Evolutionary conservation across 176 grass and related monocot species (phyloP).

Genomic region (Panicum miliaceum): DNA sequence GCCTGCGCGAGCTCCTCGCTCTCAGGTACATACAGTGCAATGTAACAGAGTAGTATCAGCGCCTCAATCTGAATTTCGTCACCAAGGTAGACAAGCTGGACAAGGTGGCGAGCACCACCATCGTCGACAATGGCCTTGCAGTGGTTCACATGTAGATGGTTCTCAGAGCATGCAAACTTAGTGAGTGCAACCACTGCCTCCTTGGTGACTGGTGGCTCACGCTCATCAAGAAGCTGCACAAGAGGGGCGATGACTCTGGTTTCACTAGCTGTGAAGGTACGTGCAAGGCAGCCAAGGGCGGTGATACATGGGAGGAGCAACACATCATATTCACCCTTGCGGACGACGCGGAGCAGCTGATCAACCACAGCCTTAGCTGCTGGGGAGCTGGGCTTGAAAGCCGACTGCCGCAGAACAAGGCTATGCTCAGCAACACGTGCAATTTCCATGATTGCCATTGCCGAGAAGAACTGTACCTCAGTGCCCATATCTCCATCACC

Average conservation of each 20-base stretch:
- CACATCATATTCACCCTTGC: constrained; percentile 57
- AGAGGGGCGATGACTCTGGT: constrained; percentile 68
- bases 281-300: constrained; percentile 71
- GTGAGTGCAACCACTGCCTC: constrained; percentile 81
- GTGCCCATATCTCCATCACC: constrained; percentile 61
- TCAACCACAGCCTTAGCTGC: constrained; percentile 80
- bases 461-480: constrained; percentile 61
- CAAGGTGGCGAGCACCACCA: constrained; percentile 71
- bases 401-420: constrained; percentile 65
- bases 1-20: constrained; percentile 82
- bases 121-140: constrained; percentile 73
- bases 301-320: constrained; percentile 78
- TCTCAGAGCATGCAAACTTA: constrained; percentile 73
- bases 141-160: constrained; percentile 75
- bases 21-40: constrained; percentile 76
- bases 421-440: constrained; percentile 70
- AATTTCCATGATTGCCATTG: constrained; percentile 88
- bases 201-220: constrained; percentile 62
- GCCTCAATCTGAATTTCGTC: constrained; percentile 83
- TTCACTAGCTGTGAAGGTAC: constrained; percentile 83
- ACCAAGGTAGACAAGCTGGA: constrained; percentile 85
- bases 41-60: constrained; percentile 75
- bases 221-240: constrained; percentile 79
- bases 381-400: constrained; percentile 85
- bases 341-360: constrained; percentile 69